Base-by-base conservation (phyloP, 2,329 filamentous ascomycete genomes). In the Helotiales sp. region DNA sequence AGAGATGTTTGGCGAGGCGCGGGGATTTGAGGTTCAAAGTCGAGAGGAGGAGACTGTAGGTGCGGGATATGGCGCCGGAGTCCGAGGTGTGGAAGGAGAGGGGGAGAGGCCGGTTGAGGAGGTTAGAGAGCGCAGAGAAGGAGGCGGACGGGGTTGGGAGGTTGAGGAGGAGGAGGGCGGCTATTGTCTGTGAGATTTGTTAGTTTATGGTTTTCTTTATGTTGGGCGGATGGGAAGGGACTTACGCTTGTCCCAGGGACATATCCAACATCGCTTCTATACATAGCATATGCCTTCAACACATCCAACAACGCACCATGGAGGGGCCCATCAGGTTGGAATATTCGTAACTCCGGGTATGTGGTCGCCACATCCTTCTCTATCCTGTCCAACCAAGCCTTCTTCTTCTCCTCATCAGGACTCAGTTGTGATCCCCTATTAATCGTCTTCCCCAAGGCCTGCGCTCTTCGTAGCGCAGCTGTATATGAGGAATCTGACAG, bases 251-350 rank as follows among this genome's bases (percentile, higher is more conserved):
- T 91, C 63, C 91, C 91, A 69, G 85, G 84, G 65, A 92, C 85
- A 74, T 93, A 93, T 69, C 92, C 91, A 74, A 95, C 91, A 76
- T 96, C 92, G 71, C 89, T 90, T 68, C 92, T 86, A 79, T 96
- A 96, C 86, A 93, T 91, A 63, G 89, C 85, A 78, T 95, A 95
- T 6, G 92, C 93, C 74, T 89, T 89, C 68, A 95, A 82, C 10
- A 96, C 87, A 75, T 95, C 89, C 20, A 91, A 81, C 32, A 96
- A 81, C 43, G 85, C 83, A 65, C 87, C 82, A 75, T 94, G 87
- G 11, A 94, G 81, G 1, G 91, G 91, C 13, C 75, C 77, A 40
- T 73, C 75, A 8, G 68, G 68, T 59, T 73, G 74, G 76, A 94
- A 95, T 75, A 94, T 91, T 72, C 87, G 87, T 54, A 93, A 80